Base-by-base conservation (phyloP, 2,329 filamentous ascomycete genomes). In the Colletotrichum costaricense region DNA sequence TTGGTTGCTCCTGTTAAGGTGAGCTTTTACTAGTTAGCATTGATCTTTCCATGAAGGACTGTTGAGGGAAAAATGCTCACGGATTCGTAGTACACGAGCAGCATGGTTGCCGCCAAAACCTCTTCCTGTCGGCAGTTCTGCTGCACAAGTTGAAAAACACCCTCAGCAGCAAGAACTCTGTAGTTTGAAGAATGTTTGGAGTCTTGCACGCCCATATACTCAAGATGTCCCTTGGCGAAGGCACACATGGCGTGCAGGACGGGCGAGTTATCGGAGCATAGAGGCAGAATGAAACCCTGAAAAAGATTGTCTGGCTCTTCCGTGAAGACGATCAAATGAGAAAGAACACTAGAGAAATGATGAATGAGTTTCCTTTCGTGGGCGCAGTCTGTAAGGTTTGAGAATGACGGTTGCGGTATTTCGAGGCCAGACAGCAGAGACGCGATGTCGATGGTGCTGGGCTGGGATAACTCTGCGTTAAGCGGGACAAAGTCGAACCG, bases 161-260 rank as follows among this genome's bases (percentile, higher is more conserved):
- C 88, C 76, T 89, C 86, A 35, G 91, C 87, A 8, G 90, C 89
- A 76, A 85, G 84, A 71, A 88, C 89, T 74, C 92, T 90, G 73
- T 91, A 91, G 73, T 86, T 86, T 2, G 90, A 79, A 38, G 89
- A 90, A 76, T 86, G 88, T 75, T 91, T 88, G 46, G 30, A 56
- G 24, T 82, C 79, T 26, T 86, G 87, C 28, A 86, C 81, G 7
- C 88, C 88, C 33, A 88, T 83, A 60, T 89, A 94, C 75, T 95
- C 93, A 72, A 97, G 85, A 80, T 98, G 96, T 72, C 95, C 95
- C 69, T 93, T 93, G 0, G 94, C 90, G 9, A 98, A 85, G 0
- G 95, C 95, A 71, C 94, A 95, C 74, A 98, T 93, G 7, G 95
- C 94, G 79, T 97, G 94, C 80, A 94, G 93, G 7, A 97, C 87